Percentiles rank a stretch among this genome's conserved stretches.
phyloP scores from a whole-genome alignment of 495 filamentous ascomycete species.

The Sordaria brevicollis region DNA sequence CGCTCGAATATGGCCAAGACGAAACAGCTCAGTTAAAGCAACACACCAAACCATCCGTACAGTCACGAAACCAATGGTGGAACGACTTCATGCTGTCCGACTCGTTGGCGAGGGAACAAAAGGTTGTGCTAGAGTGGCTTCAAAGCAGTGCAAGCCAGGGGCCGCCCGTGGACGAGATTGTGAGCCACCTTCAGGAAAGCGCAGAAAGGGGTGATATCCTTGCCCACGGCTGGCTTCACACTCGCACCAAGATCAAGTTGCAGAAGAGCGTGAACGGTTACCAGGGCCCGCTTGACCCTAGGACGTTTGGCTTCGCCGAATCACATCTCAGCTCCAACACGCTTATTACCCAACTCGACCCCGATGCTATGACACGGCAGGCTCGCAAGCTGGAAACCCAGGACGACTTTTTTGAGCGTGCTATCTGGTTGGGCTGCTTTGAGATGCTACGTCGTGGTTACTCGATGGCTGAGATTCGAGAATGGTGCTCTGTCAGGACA shows the following conservation, averaged over 20 bases:
- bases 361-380: conserved; percentile 78
- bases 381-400: conserved; percentile 58
- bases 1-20: conserved; percentile 37
- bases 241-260: conserved; percentile 78
- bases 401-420: conserved; percentile 75
- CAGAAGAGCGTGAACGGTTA: conserved; percentile 66
- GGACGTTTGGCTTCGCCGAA: conserved; percentile 42
- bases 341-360: conserved; percentile 84
- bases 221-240: conserved; percentile 84
- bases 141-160: conserved; percentile 56
- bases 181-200: conserved; percentile 61
- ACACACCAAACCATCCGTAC: not conserved
- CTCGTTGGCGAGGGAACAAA: conserved; percentile 51
- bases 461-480: conserved; percentile 57
- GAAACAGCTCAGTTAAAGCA: conserved; percentile 20
- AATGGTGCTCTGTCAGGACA: conserved; percentile 68
- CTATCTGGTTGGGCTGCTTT: conserved; percentile 81
- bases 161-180: conserved; percentile 63
- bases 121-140: conserved; percentile 72
- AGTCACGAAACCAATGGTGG: conserved; percentile 27
- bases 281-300: conserved; percentile 54
- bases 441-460: conserved; percentile 77
- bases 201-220: conserved; percentile 55
- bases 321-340: conserved; percentile 49
- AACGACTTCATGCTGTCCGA: conserved; percentile 39